Evolutionary conservation across 2,329 filamentous ascomycete genomes (phyloP), one percentile per base, ranked within the genome.

Genomic region (Sphaerulina musiva): DNA sequence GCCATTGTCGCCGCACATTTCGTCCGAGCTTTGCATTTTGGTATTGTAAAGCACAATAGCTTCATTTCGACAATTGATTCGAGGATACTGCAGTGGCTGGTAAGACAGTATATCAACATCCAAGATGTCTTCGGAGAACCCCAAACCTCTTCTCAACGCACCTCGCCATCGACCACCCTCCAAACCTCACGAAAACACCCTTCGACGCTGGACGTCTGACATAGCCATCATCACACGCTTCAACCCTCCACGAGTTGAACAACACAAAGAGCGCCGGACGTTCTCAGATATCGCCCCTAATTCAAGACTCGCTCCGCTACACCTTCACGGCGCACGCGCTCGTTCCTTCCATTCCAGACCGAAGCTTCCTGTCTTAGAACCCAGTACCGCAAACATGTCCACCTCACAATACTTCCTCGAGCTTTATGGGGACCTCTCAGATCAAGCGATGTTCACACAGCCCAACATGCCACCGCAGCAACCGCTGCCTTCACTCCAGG

Each of bases 41-140:
- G 29, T 46, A 51, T 51, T 51, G 48, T 51, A 20, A 36, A 36
- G 3, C n/a, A 51, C 42, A 51, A 51, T 51, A 51, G 23, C 32
- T 38, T 45, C 42, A n/a, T 31, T 20, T 32, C 11, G n/a, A 43
- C 17, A 43, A 50, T 50, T 26, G 39, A 39, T 34, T 31, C 6
- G 23, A 20, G 9, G 23, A 20, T 20, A 36, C 31, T 23, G 42
- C 32, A 17, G 31, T 29, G 42, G 20, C 48, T 51, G 9, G 23
- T 7, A 7, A 32, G 14, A 6, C 11, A 14, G 41, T 20, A 9
- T 14, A 46, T 26, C 34, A 38, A 17, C 9, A 20, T 34, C 14
- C 2, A 51, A 26, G n/a, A 51, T 46, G 41, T 34, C 48, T 23
- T 38, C 31, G 32, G 48, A 46, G 34, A 41, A 51, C 8, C 14